phyloP scores from a whole-genome alignment of 2,329 filamentous ascomycete genomes.

The Paecilomyces sp. region DNA sequence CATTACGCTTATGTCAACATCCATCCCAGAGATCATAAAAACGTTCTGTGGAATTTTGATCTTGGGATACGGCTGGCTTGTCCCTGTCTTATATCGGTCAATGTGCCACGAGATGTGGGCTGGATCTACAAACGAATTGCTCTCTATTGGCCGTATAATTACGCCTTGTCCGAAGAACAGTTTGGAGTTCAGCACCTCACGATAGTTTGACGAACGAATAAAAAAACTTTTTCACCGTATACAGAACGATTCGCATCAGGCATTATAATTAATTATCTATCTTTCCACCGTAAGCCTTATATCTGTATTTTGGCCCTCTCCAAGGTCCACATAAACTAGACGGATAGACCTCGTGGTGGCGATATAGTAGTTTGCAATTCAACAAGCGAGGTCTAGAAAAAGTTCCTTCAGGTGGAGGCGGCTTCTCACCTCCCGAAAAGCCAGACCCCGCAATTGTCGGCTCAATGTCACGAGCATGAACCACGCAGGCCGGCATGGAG shows the following conservation, averaged over 20 bases:
- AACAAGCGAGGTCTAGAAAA: background rate
- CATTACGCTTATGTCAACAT: constrained; percentile 4
- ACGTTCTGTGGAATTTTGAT: constrained; percentile 11
- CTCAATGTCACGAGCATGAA: constrained; percentile 17
- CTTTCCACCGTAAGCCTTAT: background rate
- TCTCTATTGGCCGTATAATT: constrained; percentile 23
- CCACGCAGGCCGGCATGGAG: constrained; percentile 27
- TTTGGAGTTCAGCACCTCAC: constrained; percentile 14
- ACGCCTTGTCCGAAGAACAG: constrained; percentile 22
- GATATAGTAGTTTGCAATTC: background rate
- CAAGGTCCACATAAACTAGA: background rate
- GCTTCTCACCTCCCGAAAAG: background rate
- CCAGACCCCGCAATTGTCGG: background rate
- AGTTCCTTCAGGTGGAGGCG: background rate
- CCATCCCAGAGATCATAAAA: constrained; percentile 5
- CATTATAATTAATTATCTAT: background rate
- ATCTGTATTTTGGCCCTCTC: background rate
- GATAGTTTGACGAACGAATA: constrained; percentile 6
- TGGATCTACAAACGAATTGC: constrained; percentile 24
- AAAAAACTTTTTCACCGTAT: background rate
- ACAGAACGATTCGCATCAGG: background rate
- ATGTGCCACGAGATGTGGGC: constrained; percentile 26
- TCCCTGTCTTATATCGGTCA: constrained; percentile 11
- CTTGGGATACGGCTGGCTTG: constrained; percentile 16
- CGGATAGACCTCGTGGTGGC: background rate